phyloP scores from a whole-genome alignment of 2,329 filamentous ascomycete species.

The Cadophora malorum region DNA sequence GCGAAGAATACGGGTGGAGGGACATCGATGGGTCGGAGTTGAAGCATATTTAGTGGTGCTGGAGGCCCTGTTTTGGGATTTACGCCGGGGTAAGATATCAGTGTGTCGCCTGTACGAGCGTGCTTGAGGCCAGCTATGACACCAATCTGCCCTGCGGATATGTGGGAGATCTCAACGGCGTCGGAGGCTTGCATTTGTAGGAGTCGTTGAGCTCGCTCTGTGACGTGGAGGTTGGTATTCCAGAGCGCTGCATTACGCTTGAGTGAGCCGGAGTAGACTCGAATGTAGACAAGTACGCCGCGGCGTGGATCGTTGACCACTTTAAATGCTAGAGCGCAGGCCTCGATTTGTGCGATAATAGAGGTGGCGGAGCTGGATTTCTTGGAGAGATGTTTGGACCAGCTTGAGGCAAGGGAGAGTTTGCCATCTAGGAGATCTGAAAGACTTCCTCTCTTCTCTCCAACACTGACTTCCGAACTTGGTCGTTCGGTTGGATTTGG shows the following conservation, averaged over 20 bases:
- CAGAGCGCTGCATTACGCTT: slow-evolving; percentile 77
- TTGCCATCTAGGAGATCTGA: slow-evolving; percentile 55
- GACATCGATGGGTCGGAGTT: slow-evolving; percentile 86
- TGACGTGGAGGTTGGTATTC: slow-evolving; percentile 84
- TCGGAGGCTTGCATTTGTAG: slow-evolving; percentile 90
- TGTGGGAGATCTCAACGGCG: slow-evolving; percentile 80
- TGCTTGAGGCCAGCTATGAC: slow-evolving; percentile 90
- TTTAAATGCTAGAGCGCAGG: slow-evolving; percentile 83
- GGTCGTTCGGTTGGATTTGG: slow-evolving; percentile 83
- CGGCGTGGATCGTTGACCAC: slow-evolving; percentile 87
- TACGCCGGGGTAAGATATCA: slow-evolving; percentile 74
- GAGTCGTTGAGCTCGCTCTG: slow-evolving; percentile 80
- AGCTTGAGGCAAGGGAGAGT: slow-evolving; percentile 47
- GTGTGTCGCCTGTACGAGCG: slow-evolving; percentile 91
- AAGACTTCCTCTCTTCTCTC: slow-evolving; percentile 60
- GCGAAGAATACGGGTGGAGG: slow-evolving; percentile 96
- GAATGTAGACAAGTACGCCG: slow-evolving; percentile 88
- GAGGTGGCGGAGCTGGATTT: slow-evolving; percentile 49
- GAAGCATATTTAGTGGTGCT: slow-evolving; percentile 72
- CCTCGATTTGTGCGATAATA: slow-evolving; percentile 59
- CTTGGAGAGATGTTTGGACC: slow-evolving; percentile 45
- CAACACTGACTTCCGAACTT: slow-evolving; percentile 77
- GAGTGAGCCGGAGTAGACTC: slow-evolving; percentile 86
- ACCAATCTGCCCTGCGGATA: slow-evolving; percentile 89
- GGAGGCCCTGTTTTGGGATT: slow-evolving; percentile 68